Evolutionary conservation across 169 alveolate genomes (phyloP).

Genomic region (Cryptosporidium meleagridis): DNA sequence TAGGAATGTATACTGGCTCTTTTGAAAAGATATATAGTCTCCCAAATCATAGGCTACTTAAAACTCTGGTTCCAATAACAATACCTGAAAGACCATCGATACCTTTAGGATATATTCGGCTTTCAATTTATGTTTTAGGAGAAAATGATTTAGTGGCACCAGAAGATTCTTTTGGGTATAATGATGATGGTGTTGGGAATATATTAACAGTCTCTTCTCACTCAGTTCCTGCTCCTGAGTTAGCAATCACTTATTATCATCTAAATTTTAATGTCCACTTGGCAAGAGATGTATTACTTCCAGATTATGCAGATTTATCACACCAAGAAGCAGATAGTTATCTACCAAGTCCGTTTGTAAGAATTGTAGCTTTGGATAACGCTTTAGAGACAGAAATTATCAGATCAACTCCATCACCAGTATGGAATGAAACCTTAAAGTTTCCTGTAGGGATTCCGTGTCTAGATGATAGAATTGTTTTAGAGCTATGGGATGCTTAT

Average conservation of each 20-base stretch:
- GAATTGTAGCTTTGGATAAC: constrained; percentile 48
- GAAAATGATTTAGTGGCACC: constrained; percentile 69
- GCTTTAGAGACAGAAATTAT: constrained; percentile 64
- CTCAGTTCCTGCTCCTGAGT: constrained; percentile 63
- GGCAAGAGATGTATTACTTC: constrained; percentile 62
- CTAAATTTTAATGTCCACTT: constrained; percentile 58
- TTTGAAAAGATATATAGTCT: constrained; percentile 70
- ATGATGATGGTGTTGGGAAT: constrained; percentile 14
- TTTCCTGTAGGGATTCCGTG: constrained; percentile 75
- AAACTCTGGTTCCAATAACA: constrained; percentile 71
- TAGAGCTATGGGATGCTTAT: constrained; percentile 72
- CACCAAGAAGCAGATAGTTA: constrained; percentile 74
- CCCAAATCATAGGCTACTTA: constrained; percentile 41
- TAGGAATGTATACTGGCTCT: constrained; percentile 75
- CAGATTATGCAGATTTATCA: constrained; percentile 71
- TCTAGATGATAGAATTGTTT: constrained; percentile 62
- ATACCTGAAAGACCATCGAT: constrained; percentile 75
- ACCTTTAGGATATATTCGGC: constrained; percentile 68
- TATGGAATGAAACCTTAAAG: constrained; percentile 70
- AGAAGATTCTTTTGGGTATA: constrained; percentile 45
- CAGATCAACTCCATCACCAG: constrained; percentile 67
- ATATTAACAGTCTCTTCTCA: constrained; percentile 5
- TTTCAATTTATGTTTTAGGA: constrained; percentile 64
- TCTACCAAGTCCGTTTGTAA: constrained; percentile 70
- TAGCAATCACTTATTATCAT: constrained; percentile 74